Conservation (phyloP, 148 eudicot genomes). For the Chenopodium formosanum region DNA sequence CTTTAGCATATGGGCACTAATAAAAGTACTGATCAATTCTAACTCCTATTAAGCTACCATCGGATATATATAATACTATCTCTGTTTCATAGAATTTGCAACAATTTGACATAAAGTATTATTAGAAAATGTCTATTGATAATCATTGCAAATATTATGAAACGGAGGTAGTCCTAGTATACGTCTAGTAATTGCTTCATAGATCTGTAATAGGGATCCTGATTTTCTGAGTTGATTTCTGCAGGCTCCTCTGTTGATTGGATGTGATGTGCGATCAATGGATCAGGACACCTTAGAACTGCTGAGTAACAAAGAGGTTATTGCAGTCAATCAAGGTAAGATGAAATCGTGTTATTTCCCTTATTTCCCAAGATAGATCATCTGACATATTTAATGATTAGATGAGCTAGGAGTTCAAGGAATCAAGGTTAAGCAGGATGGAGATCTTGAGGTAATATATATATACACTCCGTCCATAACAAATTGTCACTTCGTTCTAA, state of each 20-base stretch:
- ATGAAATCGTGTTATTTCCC: no score
- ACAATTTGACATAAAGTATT: no score
- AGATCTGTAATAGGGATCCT: no score
- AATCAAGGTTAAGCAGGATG: conserved; percentile 50
- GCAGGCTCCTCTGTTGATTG: conserved; percentile 85
- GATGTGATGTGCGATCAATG: conserved; percentile 74
- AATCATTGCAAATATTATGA: no score
- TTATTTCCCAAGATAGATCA: background rate
- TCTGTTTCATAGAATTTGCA: no score
- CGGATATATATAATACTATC: no score
- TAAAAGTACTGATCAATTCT: conserved; percentile 37
- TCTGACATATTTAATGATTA: conserved; percentile 15
- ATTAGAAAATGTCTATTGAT: no score
- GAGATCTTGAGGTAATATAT: conserved; percentile 52
- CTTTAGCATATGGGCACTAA: conserved; percentile 92
- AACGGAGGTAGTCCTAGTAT: no score
- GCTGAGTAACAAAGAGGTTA: conserved; percentile 66
- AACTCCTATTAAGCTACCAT: no score
- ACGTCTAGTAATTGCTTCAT: no score
- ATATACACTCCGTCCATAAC: background rate
- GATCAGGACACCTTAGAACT: conserved; percentile 33
- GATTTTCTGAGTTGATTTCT: background rate
- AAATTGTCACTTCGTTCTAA: background rate
- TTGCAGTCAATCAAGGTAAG: conserved; percentile 84
- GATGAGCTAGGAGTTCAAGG: conserved; percentile 72